A percentile compares a stretch with the other conserved stretches of the same genome.
phyloP scores from a whole-genome alignment of 495 filamentous ascomycete genomes.

The Talaromyces wortmannii region DNA sequence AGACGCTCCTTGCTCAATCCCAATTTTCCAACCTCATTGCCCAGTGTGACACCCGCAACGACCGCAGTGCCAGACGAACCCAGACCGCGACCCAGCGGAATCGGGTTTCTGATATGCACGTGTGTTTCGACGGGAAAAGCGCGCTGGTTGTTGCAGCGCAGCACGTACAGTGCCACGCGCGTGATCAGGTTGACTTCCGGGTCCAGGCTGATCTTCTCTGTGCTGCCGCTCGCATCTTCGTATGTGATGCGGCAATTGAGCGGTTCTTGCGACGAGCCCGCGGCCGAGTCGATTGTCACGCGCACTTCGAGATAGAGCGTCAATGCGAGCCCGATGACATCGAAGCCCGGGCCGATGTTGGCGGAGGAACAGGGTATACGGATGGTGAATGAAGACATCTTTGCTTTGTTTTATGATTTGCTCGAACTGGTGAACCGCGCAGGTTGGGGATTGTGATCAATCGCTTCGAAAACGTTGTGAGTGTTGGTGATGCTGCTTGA shows the following conservation, averaged over 20 bases:
- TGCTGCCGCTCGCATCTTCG: conserved; percentile 70
- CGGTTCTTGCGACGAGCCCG: conserved; percentile 45
- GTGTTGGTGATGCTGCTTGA: not conserved
- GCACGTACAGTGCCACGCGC: conserved; percentile 82
- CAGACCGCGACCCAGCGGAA: conserved; percentile 82
- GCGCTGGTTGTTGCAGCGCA: conserved; percentile 80
- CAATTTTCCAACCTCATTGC: conserved; percentile 79
- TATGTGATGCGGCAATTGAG: conserved; percentile 88
- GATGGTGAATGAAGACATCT: conserved; percentile 44
- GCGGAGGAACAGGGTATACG: conserved; percentile 81
- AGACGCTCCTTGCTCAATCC: conserved; percentile 73
- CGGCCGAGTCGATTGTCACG: conserved; percentile 58
- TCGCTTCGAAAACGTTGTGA: too few species aligned
- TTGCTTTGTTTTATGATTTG: not conserved
- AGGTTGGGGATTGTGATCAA: not conserved
- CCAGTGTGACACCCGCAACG: conserved; percentile 86
- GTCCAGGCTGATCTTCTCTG: conserved; percentile 66
- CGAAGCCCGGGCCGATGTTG: conserved; percentile 95
- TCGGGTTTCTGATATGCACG: conserved; percentile 88
- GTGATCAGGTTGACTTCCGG: conserved; percentile 87
- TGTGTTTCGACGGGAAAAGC: conserved; percentile 79
- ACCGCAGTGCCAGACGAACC: conserved; percentile 92
- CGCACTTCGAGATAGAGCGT: conserved; percentile 83
- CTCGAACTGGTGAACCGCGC: too few species aligned
- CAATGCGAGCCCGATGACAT: conserved; percentile 91